Evolutionary conservation across 2,329 filamentous ascomycete species (phyloP).

Genomic region (Xenoacremonium recifei): DNA sequence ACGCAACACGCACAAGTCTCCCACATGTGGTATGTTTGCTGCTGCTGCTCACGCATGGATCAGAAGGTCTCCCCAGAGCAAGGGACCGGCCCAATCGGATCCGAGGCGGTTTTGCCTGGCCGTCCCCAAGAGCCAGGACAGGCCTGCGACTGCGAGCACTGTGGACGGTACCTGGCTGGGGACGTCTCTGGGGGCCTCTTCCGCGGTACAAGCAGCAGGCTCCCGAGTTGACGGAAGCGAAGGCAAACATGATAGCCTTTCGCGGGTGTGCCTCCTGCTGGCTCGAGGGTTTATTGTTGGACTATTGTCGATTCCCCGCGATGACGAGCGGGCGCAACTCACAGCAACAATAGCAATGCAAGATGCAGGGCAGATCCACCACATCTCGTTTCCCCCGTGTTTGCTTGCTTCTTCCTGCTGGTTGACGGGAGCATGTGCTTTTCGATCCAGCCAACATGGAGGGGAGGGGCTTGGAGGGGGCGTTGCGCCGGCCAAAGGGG

Average conservation of each 20-base stretch:
- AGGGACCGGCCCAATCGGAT: slow-evolving; percentile 25
- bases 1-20: slow-evolving; percentile 27
- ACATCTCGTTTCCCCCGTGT: not conserved
- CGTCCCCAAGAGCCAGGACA: slow-evolving; percentile 11
- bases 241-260: not conserved
- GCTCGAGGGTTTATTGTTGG: not conserved
- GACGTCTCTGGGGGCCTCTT: slow-evolving; percentile 2
- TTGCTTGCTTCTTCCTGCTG: slow-evolving; percentile 1
- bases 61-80: slow-evolving; percentile 19
- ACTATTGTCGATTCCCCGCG: not conserved
- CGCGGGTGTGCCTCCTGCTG: no score
- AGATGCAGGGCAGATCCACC: slow-evolving; percentile 1
- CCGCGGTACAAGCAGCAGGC: no score
- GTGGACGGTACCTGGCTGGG: slow-evolving; percentile 16
- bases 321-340: slow-evolving; percentile 1
- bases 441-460: not conserved
- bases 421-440: not conserved
- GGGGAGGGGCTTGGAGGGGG: no score
- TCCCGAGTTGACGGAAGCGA: not conserved
- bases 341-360: slow-evolving; percentile 1
- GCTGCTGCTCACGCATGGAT: slow-evolving; percentile 19
- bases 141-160: slow-evolving; percentile 17
- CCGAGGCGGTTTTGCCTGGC: slow-evolving; percentile 15
- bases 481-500: not conserved
- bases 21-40: slow-evolving; percentile 25